Conservation (phyloP, 495 filamentous ascomycete species). For the Hypomontagnella submonticulosa region DNA sequence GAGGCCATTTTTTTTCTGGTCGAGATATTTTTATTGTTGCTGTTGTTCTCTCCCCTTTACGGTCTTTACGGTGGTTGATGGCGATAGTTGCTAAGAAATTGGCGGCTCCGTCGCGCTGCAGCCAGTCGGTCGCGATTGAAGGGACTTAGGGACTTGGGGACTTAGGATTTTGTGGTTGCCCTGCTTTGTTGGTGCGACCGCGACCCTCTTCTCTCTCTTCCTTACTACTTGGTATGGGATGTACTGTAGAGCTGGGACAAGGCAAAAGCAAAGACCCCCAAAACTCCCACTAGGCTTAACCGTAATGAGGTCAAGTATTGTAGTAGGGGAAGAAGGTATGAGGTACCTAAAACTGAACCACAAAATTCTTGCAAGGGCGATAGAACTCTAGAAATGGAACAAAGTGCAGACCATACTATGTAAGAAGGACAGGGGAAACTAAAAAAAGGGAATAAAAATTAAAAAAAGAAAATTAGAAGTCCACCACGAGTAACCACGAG, state of each 20-base stretch:
- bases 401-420: conserved; percentile 6
- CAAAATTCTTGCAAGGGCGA: conserved; percentile 30
- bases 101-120: conserved; percentile 57
- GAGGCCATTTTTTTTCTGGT: conserved; percentile 53
- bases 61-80: conserved; percentile 30
- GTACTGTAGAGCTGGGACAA: not conserved
- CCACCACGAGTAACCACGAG: conserved; percentile 17
- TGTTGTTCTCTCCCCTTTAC: conserved; percentile 20
- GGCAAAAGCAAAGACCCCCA: conserved; percentile 2
- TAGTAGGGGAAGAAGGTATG: not conserved
- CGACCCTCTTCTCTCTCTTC: conserved; percentile 21
- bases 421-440: not conserved
- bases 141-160: conserved; percentile 1
- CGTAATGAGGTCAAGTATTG: no score
- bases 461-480: conserved; percentile 19
- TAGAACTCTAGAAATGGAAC: conserved; percentile 5
- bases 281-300: not conserved
- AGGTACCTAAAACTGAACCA: conserved; percentile 11
- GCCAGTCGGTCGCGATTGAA: conserved; percentile 45
- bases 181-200: conserved; percentile 42
- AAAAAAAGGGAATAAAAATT: conserved; percentile 13
- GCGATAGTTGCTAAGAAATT: conserved; percentile 40
- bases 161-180: conserved; percentile 34
- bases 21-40: conserved; percentile 18
- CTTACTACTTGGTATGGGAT: not conserved